Conservation (phyloP, 495 filamentous ascomycete species). For the Letharia lupina region DNA sequence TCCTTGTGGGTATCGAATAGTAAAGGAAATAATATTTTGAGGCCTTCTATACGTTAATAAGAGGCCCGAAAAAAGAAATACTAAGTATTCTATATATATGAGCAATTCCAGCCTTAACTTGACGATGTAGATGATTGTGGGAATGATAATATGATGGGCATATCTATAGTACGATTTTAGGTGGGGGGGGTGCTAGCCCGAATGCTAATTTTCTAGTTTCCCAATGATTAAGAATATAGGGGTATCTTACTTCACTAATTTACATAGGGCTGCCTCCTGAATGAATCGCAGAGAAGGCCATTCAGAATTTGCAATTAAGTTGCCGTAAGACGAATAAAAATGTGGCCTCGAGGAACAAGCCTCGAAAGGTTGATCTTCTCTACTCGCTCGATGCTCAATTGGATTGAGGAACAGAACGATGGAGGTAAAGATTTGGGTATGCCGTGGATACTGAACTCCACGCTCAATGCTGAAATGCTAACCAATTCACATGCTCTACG, state of each 20-base stretch:
- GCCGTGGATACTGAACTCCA: not conserved
- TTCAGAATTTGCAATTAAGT: not conserved
- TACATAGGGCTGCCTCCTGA: not conserved
- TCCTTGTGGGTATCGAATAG: no score
- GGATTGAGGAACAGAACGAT: not conserved
- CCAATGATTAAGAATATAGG: no score
- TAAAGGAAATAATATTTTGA: no score
- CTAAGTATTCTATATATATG: no score
- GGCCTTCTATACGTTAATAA: no score
- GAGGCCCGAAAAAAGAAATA: no score
- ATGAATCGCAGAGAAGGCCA: not conserved
- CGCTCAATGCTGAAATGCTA: not conserved
- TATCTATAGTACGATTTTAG: no score
- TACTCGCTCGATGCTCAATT: not conserved
- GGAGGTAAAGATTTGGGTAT: not conserved
- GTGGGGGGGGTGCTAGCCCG: no score
- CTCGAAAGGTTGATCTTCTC: not conserved
- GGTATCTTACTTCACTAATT: not conserved
- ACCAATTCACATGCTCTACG: not conserved
- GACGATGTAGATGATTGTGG: no score
- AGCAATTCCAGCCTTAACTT: no score
- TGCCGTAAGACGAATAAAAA: not conserved
- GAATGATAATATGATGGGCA: no score
- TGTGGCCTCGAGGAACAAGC: not conserved
- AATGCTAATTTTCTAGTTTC: no score